Evolutionary conservation across 306 rosid species (phyloP).

Genomic region (Dryas alaskensis): DNA sequence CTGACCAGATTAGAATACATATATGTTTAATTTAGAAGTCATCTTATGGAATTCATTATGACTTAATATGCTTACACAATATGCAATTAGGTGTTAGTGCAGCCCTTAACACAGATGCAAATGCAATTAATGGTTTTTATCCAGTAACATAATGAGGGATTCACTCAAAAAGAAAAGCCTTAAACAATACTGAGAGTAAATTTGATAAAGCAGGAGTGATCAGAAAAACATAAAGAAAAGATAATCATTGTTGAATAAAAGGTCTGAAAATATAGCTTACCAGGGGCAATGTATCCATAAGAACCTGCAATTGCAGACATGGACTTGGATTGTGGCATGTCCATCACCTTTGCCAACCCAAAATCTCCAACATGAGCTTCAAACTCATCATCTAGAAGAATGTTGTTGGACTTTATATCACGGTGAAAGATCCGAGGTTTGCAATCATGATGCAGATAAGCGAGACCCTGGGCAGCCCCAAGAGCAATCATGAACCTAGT

Average conservation of each 20-base stretch:
- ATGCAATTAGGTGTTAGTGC: too few relatives aligned
- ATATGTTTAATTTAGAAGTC: too few relatives aligned
- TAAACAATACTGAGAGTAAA: too few relatives aligned
- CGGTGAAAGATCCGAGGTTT: slow-evolving; percentile 81
- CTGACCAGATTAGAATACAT: too few relatives aligned
- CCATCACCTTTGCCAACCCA: slow-evolving; percentile 84
- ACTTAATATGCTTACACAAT: too few relatives aligned
- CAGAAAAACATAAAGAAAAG: not conserved
- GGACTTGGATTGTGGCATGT: slow-evolving; percentile 80
- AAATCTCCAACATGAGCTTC: slow-evolving; percentile 93
- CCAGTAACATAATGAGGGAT: too few relatives aligned
- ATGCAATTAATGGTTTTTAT: too few relatives aligned
- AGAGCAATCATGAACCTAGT: slow-evolving; percentile 75
- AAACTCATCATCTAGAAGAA: slow-evolving; percentile 72
- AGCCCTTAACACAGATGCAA: too few relatives aligned
- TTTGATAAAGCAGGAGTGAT: too few relatives aligned
- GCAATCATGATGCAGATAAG: slow-evolving; percentile 90
- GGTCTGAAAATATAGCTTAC: slow-evolving; percentile 41
- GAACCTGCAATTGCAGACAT: slow-evolving; percentile 93
- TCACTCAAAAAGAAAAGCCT: too few relatives aligned
- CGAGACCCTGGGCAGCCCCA: slow-evolving; percentile 85
- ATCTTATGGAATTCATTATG: too few relatives aligned
- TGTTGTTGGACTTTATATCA: slow-evolving; percentile 82
- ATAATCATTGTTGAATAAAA: not conserved
- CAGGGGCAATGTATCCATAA: slow-evolving; percentile 92